Conservation (phyloP, 2,329 filamentous ascomycete species). For the Talaromyces pinophilus region DNA sequence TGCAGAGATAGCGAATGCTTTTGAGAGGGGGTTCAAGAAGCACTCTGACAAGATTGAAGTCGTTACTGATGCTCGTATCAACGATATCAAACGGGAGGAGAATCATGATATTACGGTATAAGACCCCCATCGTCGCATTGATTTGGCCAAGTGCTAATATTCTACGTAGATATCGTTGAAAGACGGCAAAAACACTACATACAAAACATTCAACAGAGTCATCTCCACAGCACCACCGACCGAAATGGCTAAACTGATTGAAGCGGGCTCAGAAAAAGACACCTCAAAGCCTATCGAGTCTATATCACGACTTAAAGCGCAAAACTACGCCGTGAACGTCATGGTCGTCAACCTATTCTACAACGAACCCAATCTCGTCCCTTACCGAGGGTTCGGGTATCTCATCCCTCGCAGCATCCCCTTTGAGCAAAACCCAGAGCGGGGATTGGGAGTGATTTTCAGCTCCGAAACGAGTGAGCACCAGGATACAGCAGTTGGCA, state of each 20-base stretch:
- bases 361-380: constrained; percentile 62
- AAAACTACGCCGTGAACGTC: constrained; percentile 71
- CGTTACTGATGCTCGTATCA: constrained; percentile 53
- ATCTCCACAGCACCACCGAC: constrained; percentile 37
- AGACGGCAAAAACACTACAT: constrained; percentile 7
- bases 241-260: constrained; percentile 32
- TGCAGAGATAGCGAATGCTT: constrained; percentile 57
- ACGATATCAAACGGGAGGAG: constrained; percentile 41
- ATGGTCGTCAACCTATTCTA: constrained; percentile 94
- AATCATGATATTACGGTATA: constrained; percentile 32
- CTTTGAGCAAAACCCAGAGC: constrained; percentile 73
- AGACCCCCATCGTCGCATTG: background rate
- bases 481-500: constrained; percentile 63
- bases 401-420: constrained; percentile 77
- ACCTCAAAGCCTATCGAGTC: constrained; percentile 25
- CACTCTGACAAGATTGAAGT: constrained; percentile 60
- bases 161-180: constrained; percentile 15
- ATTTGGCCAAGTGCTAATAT: background rate
- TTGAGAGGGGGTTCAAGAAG: constrained; percentile 48
- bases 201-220: constrained; percentile 32
- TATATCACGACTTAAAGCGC: constrained; percentile 30
- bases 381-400: constrained; percentile 80
- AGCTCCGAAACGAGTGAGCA: constrained; percentile 68
- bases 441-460: constrained; percentile 87
- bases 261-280: constrained; percentile 19